phyloP scores from a whole-genome alignment of 306 rosid genomes.

The Clitoria ternatea region DNA sequence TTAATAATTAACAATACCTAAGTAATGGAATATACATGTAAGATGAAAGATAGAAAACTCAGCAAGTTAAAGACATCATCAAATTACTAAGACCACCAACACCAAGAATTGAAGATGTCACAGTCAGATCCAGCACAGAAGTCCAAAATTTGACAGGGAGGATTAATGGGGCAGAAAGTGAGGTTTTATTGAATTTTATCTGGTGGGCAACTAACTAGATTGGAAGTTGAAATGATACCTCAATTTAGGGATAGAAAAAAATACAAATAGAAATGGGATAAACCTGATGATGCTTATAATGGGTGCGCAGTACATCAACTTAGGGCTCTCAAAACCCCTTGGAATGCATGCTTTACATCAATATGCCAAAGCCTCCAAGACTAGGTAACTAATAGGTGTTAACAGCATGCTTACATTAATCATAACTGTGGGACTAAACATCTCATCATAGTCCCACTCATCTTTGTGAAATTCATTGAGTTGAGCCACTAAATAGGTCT shows the following conservation, averaged over 20 bases:
- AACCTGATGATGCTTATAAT: neutral
- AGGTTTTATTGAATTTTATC: neutral
- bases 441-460: neutral
- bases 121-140: neutral
- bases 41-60: neutral
- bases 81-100: neutral
- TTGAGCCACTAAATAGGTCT: neutral
- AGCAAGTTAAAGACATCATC: neutral
- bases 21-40: neutral
- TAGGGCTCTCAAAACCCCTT: neutral
- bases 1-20: neutral
- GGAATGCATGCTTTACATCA: neutral
- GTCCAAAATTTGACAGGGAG: neutral
- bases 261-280: neutral
- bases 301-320: neutral
- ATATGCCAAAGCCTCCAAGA: neutral
- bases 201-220: neutral
- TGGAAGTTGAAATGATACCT: neutral
- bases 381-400: neutral
- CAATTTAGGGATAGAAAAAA: neutral
- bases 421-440: neutral
- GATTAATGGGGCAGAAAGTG: neutral
- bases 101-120: neutral
- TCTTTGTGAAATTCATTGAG: neutral
- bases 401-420: neutral